A percentile compares a stretch with the other conserved stretches of the same genome.
These are phyloP conservation scores for Gracilaria domingensis DNA, from an alignment of 23 red algal species.

Conservation along the genomic window DNA sequence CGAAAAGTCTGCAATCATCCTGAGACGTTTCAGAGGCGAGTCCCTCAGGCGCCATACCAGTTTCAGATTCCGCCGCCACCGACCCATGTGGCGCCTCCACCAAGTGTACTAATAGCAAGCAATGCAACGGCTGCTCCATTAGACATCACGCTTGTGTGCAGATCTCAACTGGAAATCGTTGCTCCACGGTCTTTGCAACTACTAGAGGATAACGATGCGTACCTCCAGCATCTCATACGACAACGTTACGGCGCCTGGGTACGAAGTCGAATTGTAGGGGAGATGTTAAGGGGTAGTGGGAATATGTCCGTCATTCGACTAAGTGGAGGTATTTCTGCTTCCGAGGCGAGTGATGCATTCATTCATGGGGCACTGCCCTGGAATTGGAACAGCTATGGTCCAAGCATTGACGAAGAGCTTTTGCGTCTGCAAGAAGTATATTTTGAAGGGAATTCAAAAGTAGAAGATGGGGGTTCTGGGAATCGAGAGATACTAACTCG, in stretches of 20 bases:
- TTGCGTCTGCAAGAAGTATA: conserved; percentile 47
- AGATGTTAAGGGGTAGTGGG: conserved; percentile 22
- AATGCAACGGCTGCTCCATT: conserved; percentile 40
- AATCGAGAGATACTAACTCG: conserved; percentile 27
- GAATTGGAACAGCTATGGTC: conserved; percentile 40
- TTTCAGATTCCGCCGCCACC: conserved; percentile 80
- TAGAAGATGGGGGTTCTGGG: background rate
- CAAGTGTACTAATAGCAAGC: conserved; percentile 64
- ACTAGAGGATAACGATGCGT: conserved; percentile 10
- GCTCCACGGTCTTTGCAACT: conserved; percentile 47
- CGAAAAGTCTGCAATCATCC: conserved; percentile 99
- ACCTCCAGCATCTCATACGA: conserved; percentile 13
- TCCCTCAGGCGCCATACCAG: conserved; percentile 76
- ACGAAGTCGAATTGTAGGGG: background rate
- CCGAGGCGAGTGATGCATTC: conserved; percentile 40
- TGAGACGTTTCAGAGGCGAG: conserved; percentile 91
- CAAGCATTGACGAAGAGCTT: conserved; percentile 40
- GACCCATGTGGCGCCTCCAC: conserved; percentile 73
- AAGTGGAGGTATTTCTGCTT: conserved; percentile 42
- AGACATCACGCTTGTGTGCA: conserved; percentile 58
- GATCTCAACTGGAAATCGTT: conserved; percentile 50
- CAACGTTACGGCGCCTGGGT: conserved; percentile 64
- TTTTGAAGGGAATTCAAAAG: conserved; percentile 9
- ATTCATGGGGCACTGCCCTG: conserved; percentile 27
- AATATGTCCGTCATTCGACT: conserved; percentile 37